phyloP scores from a whole-genome alignment of 352 stramenopile genomes.

The Phytophthora tentaculata region DNA sequence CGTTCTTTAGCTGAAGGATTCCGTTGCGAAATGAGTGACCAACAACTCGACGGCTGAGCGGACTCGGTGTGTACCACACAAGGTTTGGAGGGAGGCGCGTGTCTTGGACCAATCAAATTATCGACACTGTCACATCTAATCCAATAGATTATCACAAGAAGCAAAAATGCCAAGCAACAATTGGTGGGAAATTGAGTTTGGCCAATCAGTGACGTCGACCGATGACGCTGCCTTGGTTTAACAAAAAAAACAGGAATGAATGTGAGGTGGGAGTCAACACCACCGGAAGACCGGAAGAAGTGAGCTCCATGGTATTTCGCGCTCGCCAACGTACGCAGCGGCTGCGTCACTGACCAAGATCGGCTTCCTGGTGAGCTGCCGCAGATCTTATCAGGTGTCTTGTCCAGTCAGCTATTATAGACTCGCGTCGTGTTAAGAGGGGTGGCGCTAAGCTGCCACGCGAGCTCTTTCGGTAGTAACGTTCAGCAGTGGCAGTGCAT shows the following conservation, averaged over 20 bases:
- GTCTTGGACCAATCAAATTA: slow-evolving; percentile 19
- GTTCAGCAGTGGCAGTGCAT: too few species aligned
- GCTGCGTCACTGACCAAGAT: too few species aligned
- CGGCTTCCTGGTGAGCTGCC: too few species aligned
- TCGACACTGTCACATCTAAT: slow-evolving; percentile 5
- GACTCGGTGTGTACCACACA: slow-evolving; percentile 21
- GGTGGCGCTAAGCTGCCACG: too few species aligned
- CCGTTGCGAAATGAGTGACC: slow-evolving; percentile 11
- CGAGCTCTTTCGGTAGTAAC: too few species aligned
- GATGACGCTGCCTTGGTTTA: slow-evolving; percentile 15
- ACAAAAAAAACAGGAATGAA: slow-evolving; percentile 32
- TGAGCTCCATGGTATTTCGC: too few species aligned
- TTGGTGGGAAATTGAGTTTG: slow-evolving; percentile 18
- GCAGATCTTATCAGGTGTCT: too few species aligned
- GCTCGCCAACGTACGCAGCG: too few species aligned
- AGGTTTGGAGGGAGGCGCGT: background rate
- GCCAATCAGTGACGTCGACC: slow-evolving; percentile 13
- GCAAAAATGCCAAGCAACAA: background rate
- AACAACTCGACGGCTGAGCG: background rate
- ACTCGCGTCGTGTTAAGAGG: too few species aligned
- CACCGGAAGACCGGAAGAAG: too few species aligned
- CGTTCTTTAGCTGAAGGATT: too few species aligned
- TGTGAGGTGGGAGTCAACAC: slow-evolving; percentile 7
- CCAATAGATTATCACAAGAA: slow-evolving; percentile 5
- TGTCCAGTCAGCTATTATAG: too few species aligned